Percentiles rank a stretch among this genome's conserved stretches.
These are phyloP conservation scores for Crucihimalaya himalaica DNA, from an alignment of 345 rosid species.

Conservation along the genomic window DNA sequence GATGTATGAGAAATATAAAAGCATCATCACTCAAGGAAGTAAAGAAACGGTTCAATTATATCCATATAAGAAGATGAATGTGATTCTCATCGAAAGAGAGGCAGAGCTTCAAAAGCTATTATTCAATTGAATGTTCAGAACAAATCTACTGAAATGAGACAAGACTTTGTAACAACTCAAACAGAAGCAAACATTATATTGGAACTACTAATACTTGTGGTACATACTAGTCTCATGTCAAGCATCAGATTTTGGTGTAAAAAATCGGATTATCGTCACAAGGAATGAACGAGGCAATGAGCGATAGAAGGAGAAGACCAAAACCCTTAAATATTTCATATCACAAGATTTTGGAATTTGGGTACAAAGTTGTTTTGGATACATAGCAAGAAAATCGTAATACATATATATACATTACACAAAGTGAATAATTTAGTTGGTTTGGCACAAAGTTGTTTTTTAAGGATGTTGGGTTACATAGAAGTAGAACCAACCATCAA, in stretches of 20 bases:
- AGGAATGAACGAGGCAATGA: slow-evolving; percentile 33
- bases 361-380: background rate
- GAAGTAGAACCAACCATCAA: slow-evolving; percentile 31
- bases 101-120: slow-evolving; percentile 12
- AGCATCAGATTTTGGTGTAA: slow-evolving; percentile 57
- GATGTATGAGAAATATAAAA: background rate
- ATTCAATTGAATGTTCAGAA: background rate
- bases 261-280: slow-evolving; percentile 69
- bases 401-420: slow-evolving; percentile 33
- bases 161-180: background rate
- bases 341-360: background rate
- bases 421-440: slow-evolving; percentile 22
- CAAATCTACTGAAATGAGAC: background rate
- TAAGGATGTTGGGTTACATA: slow-evolving; percentile 28
- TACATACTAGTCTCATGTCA: background rate
- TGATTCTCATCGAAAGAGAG: background rate
- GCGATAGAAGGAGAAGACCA: background rate
- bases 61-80: slow-evolving; percentile 2
- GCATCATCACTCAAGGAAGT: background rate
- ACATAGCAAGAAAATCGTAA: slow-evolving; percentile 7
- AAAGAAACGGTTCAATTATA: background rate
- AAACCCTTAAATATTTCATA: background rate
- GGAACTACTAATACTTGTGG: background rate
- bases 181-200: background rate
- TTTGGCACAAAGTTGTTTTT: slow-evolving; percentile 26